A percentile compares a stretch with the other conserved stretches of the same genome.
These are phyloP conservation scores for Ascochyta pisi DNA, from an alignment of 2,329 filamentous ascomycete species.

Conservation along the genomic window DNA sequence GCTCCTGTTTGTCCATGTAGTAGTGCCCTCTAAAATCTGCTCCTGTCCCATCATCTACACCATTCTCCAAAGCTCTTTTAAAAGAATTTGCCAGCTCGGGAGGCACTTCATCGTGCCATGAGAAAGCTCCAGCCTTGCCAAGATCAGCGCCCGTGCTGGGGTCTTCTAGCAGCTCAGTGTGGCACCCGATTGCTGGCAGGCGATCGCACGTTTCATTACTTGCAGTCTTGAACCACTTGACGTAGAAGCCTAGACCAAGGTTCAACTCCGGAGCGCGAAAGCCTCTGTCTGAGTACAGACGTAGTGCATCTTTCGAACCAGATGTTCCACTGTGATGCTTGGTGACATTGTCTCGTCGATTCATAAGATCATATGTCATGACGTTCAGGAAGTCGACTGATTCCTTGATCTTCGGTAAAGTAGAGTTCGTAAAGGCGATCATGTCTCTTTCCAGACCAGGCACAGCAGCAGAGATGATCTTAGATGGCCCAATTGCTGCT, in stretches of 20 bases:
- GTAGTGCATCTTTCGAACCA: conserved; percentile 61
- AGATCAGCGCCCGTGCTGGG: conserved; percentile 66
- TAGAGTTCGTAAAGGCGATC: conserved; percentile 67
- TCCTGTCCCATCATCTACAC: conserved; percentile 61
- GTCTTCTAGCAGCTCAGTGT: conserved; percentile 65
- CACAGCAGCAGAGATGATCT: conserved; percentile 71
- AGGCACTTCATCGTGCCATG: conserved; percentile 50
- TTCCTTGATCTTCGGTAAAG: conserved; percentile 64
- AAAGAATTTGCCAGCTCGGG: conserved; percentile 65
- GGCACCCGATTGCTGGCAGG: conserved; percentile 50
- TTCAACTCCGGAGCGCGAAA: conserved; percentile 63
- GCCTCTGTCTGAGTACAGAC: conserved; percentile 65
- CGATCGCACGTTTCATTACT: conserved; percentile 19
- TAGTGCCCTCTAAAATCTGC: conserved; percentile 64
- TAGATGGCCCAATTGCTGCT: conserved; percentile 62
- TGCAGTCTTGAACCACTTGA: conserved; percentile 67
- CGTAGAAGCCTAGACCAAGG: conserved; percentile 72
- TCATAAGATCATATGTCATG: conserved; percentile 77
- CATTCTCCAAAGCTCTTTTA: conserved; percentile 60
- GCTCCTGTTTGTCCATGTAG: conserved; percentile 67
- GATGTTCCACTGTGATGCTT: conserved; percentile 70
- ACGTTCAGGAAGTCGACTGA: conserved; percentile 72
- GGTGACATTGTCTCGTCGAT: conserved; percentile 68
- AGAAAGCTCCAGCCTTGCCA: conserved; percentile 57
- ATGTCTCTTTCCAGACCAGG: conserved; percentile 65